Base-by-base conservation (phyloP, 495 filamentous ascomycete genomes). In the Hypoxylon lenormandii region DNA sequence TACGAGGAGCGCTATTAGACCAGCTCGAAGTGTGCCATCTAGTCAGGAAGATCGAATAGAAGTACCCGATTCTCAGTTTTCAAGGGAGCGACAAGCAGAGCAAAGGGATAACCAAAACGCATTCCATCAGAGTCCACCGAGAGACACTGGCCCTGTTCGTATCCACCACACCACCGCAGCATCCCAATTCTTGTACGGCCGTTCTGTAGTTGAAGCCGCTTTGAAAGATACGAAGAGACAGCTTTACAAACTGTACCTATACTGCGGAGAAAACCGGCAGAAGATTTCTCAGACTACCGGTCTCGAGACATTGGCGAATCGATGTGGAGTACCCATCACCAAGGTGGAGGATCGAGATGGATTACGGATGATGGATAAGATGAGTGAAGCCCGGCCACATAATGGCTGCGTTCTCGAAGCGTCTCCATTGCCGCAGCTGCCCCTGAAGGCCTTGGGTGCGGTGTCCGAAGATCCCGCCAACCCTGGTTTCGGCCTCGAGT, bases 391-490 rank as follows among this genome's bases (percentile, higher is more conserved):
- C n/a, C 84, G 95, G 56, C 92, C 94, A 30, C 95, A 98, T 75
- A 98, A 97, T 76, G 90, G 94, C 55, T 93, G 89, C 73, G 81
- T 98, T 38, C 85, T 98, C 22, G 95, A 98, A 78, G 89, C 89
- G 19, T 96, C 93, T 0, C 91, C 90, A 7, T 78, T 98, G 22
- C 92, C 92, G 0, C 86, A 88, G 66, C 80, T 87, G 0, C 94
- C 94, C 1, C 80, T 97, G 18, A 81, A 80, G 22, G 74, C 82
- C 18, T 79, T 97, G 15, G 82, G 80, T 26, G 56, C 74, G 2
- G 78, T 88, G 12, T 60, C 76, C 0, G 74, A 80, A 18, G 67
- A 77, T 10, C 72, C 78, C 5, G 71, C 79, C 4, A 72, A 75
- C 42, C 57, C 72, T 13, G 76, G 75, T 4, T 92, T 93, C 74